Evolutionary conservation across 2,329 filamentous ascomycete species (phyloP).

Genomic region (Aureobasidium pullulans): DNA sequence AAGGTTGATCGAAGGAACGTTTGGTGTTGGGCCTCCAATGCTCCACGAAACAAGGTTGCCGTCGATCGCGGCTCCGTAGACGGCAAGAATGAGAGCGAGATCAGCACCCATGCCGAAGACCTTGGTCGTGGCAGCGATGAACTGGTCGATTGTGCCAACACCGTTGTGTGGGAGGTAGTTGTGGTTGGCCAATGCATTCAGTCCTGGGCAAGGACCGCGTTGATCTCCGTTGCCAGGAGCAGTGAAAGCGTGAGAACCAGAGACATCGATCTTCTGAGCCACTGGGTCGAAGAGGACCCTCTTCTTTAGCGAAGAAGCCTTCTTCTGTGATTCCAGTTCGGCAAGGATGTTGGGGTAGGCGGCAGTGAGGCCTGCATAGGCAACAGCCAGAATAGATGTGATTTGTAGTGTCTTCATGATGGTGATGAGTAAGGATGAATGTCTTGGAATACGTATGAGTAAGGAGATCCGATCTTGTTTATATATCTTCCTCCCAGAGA

Average conservation of each 20-base stretch:
- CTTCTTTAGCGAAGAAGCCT: constrained; percentile 4
- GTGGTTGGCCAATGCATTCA: constrained; percentile 29
- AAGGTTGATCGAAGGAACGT: constrained; percentile 17
- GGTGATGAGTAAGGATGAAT: background rate
- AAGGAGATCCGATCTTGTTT: background rate
- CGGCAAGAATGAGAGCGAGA: constrained; percentile 26
- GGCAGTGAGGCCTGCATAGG: constrained; percentile 14
- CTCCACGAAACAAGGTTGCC: constrained; percentile 24
- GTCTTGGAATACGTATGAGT: background rate
- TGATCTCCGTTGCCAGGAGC: constrained; percentile 24
- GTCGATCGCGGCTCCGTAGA: constrained; percentile 28
- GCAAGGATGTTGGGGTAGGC: constrained; percentile 18
- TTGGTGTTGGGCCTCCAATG: constrained; percentile 21
- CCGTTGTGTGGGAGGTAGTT: constrained; percentile 28
- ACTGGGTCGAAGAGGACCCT: constrained; percentile 24
- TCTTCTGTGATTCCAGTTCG: constrained; percentile 15
- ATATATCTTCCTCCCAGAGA: background rate
- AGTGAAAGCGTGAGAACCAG: constrained; percentile 23
- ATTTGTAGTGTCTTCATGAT: constrained; percentile 17
- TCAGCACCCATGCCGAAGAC: constrained; percentile 31
- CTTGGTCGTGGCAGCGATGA: constrained; percentile 23
- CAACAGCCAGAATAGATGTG: constrained; percentile 15
- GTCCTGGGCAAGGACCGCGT: constrained; percentile 27
- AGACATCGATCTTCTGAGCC: constrained; percentile 24
- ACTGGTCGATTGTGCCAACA: constrained; percentile 28